Percentiles rank a stretch among this genome's conserved stretches.
These are phyloP conservation scores for Saposhnikovia divaricata DNA, from an alignment of 129 eudicot genomes.

Conservation along the genomic window DNA sequence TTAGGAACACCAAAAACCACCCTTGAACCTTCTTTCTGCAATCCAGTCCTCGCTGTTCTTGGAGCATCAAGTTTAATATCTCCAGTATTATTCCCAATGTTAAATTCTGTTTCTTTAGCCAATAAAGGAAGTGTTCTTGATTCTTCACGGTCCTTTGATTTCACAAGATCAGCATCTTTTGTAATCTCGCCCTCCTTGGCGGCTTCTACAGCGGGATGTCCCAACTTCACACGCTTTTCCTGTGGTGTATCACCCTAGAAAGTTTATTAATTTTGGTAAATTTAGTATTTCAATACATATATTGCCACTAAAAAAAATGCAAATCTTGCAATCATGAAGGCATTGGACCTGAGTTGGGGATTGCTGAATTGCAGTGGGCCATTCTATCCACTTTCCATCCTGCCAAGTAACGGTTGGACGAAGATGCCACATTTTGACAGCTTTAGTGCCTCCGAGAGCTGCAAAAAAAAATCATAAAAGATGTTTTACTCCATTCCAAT, in stretches of 20 bases:
- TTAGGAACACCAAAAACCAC: slow-evolving; percentile 88
- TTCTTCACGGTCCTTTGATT: slow-evolving; percentile 39
- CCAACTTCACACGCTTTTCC: slow-evolving; percentile 59
- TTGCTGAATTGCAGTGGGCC: slow-evolving; percentile 30
- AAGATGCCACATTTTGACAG: slow-evolving; percentile 66
- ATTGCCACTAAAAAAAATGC: neutral
- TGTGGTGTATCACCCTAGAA: slow-evolving; percentile 74
- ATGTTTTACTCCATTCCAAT: neutral
- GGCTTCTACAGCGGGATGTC: slow-evolving; percentile 22
- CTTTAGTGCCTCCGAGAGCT: slow-evolving; percentile 60
- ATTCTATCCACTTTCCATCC: slow-evolving; percentile 70
- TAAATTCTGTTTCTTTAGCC: slow-evolving; percentile 36
- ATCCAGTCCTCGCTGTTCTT: slow-evolving; percentile 43
- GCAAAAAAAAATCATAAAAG: slow-evolving; percentile 15
- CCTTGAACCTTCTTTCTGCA: slow-evolving; percentile 69
- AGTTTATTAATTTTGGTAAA: neutral
- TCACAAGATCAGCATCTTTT: slow-evolving; percentile 23
- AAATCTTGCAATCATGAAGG: slow-evolving; percentile 11
- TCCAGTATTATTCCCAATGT: slow-evolving; percentile 44
- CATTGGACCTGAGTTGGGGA: slow-evolving; percentile 48
- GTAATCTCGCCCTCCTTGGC: slow-evolving; percentile 34
- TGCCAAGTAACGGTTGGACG: slow-evolving; percentile 71
- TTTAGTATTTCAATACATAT: neutral
- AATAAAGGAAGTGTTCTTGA: slow-evolving; percentile 37
- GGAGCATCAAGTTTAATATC: slow-evolving; percentile 37